Base-by-base conservation (phyloP, 2,329 filamentous ascomycete genomes). In the Cordyceps farinosa region DNA sequence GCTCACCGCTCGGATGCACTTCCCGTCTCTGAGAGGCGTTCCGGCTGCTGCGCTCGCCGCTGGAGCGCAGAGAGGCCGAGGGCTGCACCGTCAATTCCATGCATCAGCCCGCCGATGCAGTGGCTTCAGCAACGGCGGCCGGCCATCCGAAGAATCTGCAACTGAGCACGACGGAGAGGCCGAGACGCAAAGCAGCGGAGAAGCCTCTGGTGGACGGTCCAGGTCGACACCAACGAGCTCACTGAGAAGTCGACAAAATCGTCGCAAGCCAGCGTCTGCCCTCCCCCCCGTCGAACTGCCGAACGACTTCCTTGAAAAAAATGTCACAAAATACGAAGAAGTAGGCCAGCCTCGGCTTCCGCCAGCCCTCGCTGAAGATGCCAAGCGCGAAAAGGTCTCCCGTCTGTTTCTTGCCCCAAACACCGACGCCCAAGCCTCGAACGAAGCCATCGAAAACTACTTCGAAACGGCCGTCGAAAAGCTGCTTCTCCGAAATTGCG, bases 361-460 rank as follows among this genome's bases (percentile, higher is more conserved):
- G 6, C 57, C 64, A 38, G 74, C 73, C 22, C 69, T 77, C 13
- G 64, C 66, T 17, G 70, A 74, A 65, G 74, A 77, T 59, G 69
- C 71, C 42, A 71, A 67, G 50, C 69, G 68, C n/a, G 65, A 66
- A 34, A 76, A 75, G 62, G 68, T 66, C 2, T 76, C 74, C 5
- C 70, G 68, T 22, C 70, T 76, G 38, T 70, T 68, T 59, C 66
- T 68, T 50, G 66, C 70, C 34, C 68, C 69, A 30, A 65, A 67
- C 3, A 65, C 71, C 1, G 63, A 65, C 29, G 68, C 68, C 17
- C 62, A 65, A 34, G 67, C 70, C 53, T 67, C 69, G 15, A 69
- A 72, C 58, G 67, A 69, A 60, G 66, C 66, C 1, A 65, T 76
- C 2, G 71, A 72, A 65, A 64, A 65, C 2, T 76, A 76, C 64